A percentile compares a stretch with the other conserved stretches of the same genome.
Conservation (phyloP, 202 grass and related monocot species). For the Carex arenaria region DNA sequence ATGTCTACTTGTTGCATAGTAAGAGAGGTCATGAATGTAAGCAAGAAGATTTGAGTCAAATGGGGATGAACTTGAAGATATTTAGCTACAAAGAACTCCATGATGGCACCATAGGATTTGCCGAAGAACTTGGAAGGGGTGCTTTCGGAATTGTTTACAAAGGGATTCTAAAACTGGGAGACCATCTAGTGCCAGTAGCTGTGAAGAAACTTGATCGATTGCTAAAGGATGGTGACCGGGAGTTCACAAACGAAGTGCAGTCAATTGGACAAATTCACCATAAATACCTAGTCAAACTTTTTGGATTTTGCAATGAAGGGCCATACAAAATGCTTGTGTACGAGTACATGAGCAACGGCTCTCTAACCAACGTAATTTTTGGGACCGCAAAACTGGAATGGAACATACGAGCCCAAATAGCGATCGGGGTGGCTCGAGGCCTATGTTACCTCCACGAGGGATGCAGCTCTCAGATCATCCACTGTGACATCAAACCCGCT, state of each 20-base stretch:
- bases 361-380: conserved; percentile 36
- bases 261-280: conserved; percentile 59
- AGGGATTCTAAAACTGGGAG: conserved; percentile 24
- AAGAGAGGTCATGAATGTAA: neutral
- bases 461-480: conserved; percentile 67
- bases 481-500: conserved; percentile 75
- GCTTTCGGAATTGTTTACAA: conserved; percentile 59
- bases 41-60: neutral
- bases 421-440: conserved; percentile 44
- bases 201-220: conserved; percentile 59
- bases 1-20: neutral
- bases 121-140: conserved; percentile 46
- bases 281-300: conserved; percentile 52
- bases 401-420: conserved; percentile 40
- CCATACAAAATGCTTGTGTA: conserved; percentile 51
- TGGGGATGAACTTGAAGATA: conserved; percentile 29
- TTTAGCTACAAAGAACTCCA: conserved; percentile 47
- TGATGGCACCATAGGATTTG: conserved; percentile 35
- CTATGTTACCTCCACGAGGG: conserved; percentile 76
- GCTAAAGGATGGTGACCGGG: conserved; percentile 40
- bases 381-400: conserved; percentile 20
- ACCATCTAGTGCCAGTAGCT: conserved; percentile 13
- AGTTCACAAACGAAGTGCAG: conserved; percentile 59
- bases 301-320: conserved; percentile 60
- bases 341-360: conserved; percentile 63